These are phyloP conservation scores for Zarea fungicola DNA, from an alignment of 2,329 filamentous ascomycete genomes.

Conservation along the genomic window DNA sequence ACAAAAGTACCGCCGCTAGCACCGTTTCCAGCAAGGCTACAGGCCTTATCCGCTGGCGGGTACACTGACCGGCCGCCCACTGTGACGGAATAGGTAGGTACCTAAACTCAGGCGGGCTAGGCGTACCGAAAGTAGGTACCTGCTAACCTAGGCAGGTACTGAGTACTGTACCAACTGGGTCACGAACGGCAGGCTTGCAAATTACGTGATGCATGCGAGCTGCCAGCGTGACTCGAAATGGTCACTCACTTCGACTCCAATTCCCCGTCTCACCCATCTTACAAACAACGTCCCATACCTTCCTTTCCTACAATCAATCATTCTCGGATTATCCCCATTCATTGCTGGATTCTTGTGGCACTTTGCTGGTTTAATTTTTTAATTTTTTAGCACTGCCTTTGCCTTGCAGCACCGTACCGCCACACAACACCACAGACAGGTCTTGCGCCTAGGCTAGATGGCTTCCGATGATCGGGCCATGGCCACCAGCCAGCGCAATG, in stretches of 20 bases:
- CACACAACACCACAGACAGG: neutral
- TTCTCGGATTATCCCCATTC: neutral
- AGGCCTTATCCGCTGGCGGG: neutral
- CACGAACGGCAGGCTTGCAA: neutral
- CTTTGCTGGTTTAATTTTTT: neutral
- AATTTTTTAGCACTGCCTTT: too few relatives aligned
- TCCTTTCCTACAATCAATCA: too few relatives aligned
- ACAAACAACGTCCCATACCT: too few relatives aligned
- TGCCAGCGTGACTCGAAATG: conserved; percentile 4
- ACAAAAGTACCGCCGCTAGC: too few relatives aligned
- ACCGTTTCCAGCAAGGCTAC: too few relatives aligned
- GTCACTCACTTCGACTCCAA: too few relatives aligned
- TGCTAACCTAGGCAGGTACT: too few relatives aligned
- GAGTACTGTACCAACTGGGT: too few relatives aligned
- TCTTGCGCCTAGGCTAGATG: conserved; percentile 3
- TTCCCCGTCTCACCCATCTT: neutral
- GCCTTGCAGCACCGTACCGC: too few relatives aligned
- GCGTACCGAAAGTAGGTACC: too few relatives aligned
- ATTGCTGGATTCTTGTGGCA: neutral
- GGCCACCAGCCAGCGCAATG: conserved; percentile 1
- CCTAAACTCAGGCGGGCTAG: neutral
- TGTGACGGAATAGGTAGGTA: neutral
- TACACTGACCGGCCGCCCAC: neutral
- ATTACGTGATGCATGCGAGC: conserved; percentile 5
- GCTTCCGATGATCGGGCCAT: conserved; percentile 3